Conservation (phyloP, 2,329 filamentous ascomycete species). For the Hymenoscyphus scutula region DNA sequence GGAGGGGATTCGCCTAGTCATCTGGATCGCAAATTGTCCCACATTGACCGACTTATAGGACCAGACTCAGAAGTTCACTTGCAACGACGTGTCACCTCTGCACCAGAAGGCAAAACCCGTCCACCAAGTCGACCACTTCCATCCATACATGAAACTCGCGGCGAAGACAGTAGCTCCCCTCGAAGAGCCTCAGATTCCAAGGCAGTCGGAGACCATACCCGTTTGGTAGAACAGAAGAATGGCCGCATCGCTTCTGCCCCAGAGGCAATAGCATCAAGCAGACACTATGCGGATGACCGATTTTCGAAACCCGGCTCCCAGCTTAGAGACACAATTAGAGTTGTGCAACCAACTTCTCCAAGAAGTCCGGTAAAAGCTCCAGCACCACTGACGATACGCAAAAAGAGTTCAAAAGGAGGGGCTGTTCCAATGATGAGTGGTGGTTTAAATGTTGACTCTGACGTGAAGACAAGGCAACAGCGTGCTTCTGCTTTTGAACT, state of each 20-base stretch:
- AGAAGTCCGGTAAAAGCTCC: conserved; percentile 33
- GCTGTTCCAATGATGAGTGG: conserved; percentile 21
- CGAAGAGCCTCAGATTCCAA: conserved; percentile 15
- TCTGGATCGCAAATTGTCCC: conserved; percentile 57
- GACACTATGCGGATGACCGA: conserved; percentile 16
- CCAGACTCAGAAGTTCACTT: conserved; percentile 31
- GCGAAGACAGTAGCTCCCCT: conserved; percentile 25
- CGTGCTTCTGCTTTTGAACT: conserved; percentile 1
- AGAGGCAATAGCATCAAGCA: conserved; percentile 24
- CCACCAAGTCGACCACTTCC: conserved; percentile 22
- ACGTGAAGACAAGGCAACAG: background rate
- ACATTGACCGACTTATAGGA: conserved; percentile 56
- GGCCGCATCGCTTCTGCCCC: conserved; percentile 35
- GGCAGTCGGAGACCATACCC: conserved; percentile 16
- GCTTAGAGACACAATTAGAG: conserved; percentile 30
- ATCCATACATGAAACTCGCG: conserved; percentile 31
- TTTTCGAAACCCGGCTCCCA: conserved; percentile 16
- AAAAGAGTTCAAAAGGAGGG: conserved; percentile 31
- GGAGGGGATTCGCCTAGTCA: conserved; percentile 43
- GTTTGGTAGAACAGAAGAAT: conserved; percentile 18
- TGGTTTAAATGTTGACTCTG: conserved; percentile 10
- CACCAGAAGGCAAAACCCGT: conserved; percentile 36
- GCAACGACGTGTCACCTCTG: conserved; percentile 46
- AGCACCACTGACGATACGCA: conserved; percentile 35
- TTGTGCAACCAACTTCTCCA: conserved; percentile 30